A percentile compares a stretch with the other conserved stretches of the same genome.
Conservation (phyloP, 768 basidiomycete species). For the Boletus pseudo-olivaceus region DNA sequence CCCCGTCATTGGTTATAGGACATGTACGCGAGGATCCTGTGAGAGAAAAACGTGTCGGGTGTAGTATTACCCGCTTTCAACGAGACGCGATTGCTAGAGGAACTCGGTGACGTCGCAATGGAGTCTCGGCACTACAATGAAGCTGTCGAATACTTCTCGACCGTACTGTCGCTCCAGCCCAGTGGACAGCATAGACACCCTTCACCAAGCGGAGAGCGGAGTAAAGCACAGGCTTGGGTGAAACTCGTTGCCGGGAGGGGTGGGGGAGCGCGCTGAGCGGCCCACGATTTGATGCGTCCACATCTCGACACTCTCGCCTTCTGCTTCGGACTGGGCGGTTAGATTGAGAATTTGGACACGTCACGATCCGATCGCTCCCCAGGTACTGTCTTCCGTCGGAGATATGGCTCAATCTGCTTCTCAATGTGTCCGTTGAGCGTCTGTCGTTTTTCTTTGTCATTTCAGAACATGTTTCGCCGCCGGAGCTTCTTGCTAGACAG, state of each 20-base stretch:
- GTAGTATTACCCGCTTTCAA: background rate
- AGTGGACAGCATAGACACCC: no score
- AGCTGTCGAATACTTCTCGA: no score
- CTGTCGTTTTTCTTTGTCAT: background rate
- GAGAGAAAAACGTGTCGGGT: no score
- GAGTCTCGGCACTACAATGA: background rate
- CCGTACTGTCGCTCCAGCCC: background rate
- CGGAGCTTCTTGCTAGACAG: no score
- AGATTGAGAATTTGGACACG: background rate
- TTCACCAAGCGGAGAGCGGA: background rate
- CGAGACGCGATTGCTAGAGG: background rate
- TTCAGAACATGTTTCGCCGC: background rate
- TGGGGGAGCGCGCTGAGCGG: background rate
- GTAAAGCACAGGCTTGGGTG: background rate
- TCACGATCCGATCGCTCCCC: background rate
- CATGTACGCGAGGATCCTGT: no score
- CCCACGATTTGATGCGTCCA: background rate
- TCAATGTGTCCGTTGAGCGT: no score
- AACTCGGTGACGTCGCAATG: background rate
- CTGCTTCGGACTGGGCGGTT: background rate
- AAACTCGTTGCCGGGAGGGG: background rate
- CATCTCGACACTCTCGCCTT: background rate
- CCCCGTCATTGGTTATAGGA: background rate
- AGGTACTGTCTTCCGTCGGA: background rate
- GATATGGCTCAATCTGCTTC: background rate